These are phyloP conservation scores for Epichloe baconii DNA, from an alignment of 2,329 filamentous ascomycete species.

Conservation along the genomic window DNA sequence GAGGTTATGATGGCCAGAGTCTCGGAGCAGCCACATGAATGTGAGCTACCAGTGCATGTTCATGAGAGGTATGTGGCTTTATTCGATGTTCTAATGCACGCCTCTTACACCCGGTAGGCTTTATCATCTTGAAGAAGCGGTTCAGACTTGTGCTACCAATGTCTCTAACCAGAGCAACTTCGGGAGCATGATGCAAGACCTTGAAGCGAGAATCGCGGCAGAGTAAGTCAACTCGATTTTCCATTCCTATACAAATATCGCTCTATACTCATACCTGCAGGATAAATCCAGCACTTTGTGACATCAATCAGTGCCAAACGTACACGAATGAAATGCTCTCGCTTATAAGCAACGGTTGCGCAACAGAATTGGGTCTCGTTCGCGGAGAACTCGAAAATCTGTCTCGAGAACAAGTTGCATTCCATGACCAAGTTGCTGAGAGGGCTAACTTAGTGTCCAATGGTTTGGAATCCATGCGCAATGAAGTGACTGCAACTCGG, in stretches of 20 bases:
- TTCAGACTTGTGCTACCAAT: background rate
- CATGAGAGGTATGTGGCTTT: background rate
- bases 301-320: conserved; percentile 1
- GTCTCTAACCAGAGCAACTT: background rate
- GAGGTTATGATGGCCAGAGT: background rate
- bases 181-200: background rate
- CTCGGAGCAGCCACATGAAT: background rate
- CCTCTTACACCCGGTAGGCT: background rate
- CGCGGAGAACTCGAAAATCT: conserved; percentile 2
- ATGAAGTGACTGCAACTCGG: background rate
- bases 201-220: conserved; percentile 1
- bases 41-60: background rate
- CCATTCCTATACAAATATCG: background rate
- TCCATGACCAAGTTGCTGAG: conserved; percentile 5
- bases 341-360: conserved; percentile 2
- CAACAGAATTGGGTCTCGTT: conserved; percentile 1
- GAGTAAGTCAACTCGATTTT: conserved; percentile 1
- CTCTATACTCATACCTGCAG: background rate
- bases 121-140: conserved; percentile 2
- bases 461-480: background rate
- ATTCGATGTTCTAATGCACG: background rate
- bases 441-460: background rate
- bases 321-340: conserved; percentile 2
- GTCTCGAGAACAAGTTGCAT: conserved; percentile 5
- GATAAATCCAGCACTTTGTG: conserved; percentile 2